phyloP scores from a whole-genome alignment of 2,329 filamentous ascomycete species.

The Epichloe scottii region DNA sequence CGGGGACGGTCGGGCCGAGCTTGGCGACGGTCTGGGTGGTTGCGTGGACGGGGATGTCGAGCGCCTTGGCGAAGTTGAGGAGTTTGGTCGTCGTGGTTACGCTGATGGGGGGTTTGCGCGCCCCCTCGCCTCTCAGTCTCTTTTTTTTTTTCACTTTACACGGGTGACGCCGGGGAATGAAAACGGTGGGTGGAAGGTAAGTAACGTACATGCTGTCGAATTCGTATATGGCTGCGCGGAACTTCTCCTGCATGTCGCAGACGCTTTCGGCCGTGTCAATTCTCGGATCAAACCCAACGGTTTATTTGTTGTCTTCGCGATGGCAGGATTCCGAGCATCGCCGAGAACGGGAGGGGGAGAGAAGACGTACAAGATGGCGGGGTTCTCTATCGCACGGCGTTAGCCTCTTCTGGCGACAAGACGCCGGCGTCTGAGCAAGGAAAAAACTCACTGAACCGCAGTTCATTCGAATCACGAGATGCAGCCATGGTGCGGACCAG shows the following conservation, averaged over 20 bases:
- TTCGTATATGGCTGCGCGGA: conserved; percentile 69
- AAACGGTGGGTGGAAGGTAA: no score
- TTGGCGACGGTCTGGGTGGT: conserved; percentile 75
- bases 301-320: neutral
- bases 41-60: conserved; percentile 67
- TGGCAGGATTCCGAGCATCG: neutral
- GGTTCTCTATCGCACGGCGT: conserved; percentile 26
- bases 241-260: conserved; percentile 93
- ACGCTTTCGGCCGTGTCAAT: conserved; percentile 48
- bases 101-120: conserved; percentile 24
- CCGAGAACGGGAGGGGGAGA: neutral
- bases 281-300: neutral
- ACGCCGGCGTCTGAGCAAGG: no score
- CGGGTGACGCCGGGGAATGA: no score
- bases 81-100: conserved; percentile 57
- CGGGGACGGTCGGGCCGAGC: conserved; percentile 66
- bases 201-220: conserved; percentile 62
- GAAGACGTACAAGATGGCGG: conserved; percentile 35
- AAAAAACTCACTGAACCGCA: conserved; percentile 22
- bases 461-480: conserved; percentile 4
- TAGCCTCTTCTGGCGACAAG: neutral
- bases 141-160: neutral
- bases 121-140: neutral
- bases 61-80: conserved; percentile 48
- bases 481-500: conserved; percentile 5